These are phyloP conservation scores for Penicillium angulare DNA, from an alignment of 495 filamentous ascomycete species.

Conservation along the genomic window DNA sequence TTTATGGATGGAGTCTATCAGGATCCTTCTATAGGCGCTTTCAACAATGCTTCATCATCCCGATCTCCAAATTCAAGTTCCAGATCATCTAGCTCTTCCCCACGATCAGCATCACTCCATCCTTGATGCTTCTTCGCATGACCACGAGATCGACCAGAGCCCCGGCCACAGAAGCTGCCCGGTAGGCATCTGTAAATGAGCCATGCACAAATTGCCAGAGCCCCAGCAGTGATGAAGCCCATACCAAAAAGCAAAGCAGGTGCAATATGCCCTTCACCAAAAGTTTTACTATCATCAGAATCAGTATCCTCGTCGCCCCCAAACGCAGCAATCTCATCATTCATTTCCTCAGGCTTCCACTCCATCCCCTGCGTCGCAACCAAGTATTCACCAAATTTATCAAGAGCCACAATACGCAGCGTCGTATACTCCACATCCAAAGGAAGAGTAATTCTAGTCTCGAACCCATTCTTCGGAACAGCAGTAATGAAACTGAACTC, in stretches of 20 bases:
- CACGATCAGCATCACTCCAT: too few species aligned
- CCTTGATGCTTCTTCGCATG: too few species aligned
- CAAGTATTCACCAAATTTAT: slow-evolving; percentile 3
- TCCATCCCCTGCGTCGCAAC: slow-evolving; percentile 3
- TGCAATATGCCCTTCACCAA: not conserved
- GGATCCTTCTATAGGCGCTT: too few species aligned
- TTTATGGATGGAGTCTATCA: too few species aligned
- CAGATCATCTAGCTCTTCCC: too few species aligned
- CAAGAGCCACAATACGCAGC: slow-evolving; percentile 16
- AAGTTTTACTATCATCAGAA: not conserved
- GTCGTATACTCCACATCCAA: slow-evolving; percentile 3
- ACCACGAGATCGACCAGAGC: too few species aligned
- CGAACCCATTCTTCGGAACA: slow-evolving; percentile 32
- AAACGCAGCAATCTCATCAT: slow-evolving; percentile 5
- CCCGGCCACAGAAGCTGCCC: not conserved
- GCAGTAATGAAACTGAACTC: slow-evolving; percentile 18
- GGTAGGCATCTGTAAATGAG: not conserved
- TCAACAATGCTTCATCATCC: too few species aligned
- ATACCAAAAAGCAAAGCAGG: slow-evolving; percentile 5
- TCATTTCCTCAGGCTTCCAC: slow-evolving; percentile 16
- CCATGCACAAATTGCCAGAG: slow-evolving; percentile 9
- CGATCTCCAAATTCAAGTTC: too few species aligned
- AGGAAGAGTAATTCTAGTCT: slow-evolving; percentile 29
- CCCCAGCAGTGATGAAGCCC: slow-evolving; percentile 9
- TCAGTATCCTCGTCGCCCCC: not conserved